Evolutionary conservation across 305 asterid species (phyloP).

Genomic region (Caryopteris hybrid): DNA sequence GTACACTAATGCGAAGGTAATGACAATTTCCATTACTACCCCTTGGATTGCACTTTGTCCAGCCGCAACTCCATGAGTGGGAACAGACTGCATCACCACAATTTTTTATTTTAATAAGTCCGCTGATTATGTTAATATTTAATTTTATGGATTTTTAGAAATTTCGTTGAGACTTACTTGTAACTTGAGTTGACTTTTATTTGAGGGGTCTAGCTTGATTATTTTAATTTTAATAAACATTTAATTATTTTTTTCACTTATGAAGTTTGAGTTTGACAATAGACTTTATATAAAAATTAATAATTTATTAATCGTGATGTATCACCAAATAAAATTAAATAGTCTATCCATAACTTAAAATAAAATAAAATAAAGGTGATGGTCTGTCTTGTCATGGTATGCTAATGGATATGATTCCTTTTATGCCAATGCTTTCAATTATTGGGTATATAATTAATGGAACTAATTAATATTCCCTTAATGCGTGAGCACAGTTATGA

Average conservation of each 20-base stretch:
- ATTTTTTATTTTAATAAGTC: neutral
- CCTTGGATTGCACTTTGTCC: slow-evolving; percentile 45
- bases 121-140: neutral
- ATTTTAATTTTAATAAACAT: too few species aligned
- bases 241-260: too few species aligned
- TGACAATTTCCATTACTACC: slow-evolving; percentile 54
- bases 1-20: slow-evolving; percentile 61
- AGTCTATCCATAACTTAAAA: neutral
- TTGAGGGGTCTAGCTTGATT: too few species aligned
- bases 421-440: neutral
- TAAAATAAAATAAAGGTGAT: neutral
- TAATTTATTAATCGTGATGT: neutral
- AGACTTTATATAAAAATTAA: too few species aligned
- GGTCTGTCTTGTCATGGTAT: too few species aligned
- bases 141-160: too few species aligned
- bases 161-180: too few species aligned
- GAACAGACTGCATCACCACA: slow-evolving; percentile 42
- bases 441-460: neutral
- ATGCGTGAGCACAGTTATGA: neutral
- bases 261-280: too few species aligned
- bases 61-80: slow-evolving; percentile 54
- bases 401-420: neutral
- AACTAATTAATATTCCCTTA: neutral
- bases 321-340: neutral
- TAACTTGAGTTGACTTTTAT: neutral